Base-by-base conservation (phyloP, 148 eudicot genomes). In the Hydrangea macrophylla region DNA sequence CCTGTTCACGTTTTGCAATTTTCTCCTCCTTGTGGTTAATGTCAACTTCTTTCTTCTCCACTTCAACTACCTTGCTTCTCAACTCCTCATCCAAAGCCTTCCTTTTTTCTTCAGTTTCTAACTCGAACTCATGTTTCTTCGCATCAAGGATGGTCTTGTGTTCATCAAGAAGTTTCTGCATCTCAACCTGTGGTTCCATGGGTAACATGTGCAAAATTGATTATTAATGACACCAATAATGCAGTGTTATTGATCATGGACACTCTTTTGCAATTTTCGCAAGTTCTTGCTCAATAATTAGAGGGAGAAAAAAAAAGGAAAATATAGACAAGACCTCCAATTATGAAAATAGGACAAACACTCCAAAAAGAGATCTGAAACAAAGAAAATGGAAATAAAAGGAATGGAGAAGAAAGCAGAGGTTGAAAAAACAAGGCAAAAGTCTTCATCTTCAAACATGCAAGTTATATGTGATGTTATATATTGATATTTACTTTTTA, bases 151-250 rank as follows among this genome's bases (percentile, higher is more conserved):
- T 69, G 73, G 75, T 68, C 36, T 83, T 73, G 79, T 90, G 93
- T 64, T 90, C 91, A 51, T 94, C 96, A 76, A 90, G 67, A 74
- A 88, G 91, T 77, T 87, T 81, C 80, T 94, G 91, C 63, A 94
- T 79, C 81, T 84, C 99, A 60, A 54, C 76, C 99, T 94, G 84
- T 78, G 71, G 58, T 33, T 9, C 37, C 57, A 70, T 26, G 9
- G 24, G 57, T 62, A 73, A 23, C 39, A 35, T 35, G 5, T 8
- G 8, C 4, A 35, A 35, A 4, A 35, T 35, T 35, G 8, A 8
- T 35, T 35, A 35, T 35, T n/a, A n/a, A 35, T 8, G 8, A 35
- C 8, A 35, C 39, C 39, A 35, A 35, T 35, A 3, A 35, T 35
- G 39, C 8, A 35, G 8, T 35, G 4, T 35, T 35, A 35, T 35